Evolutionary conservation across 2,329 filamentous ascomycete genomes (phyloP), one percentile per base, ranked within the genome.

Genomic region (Alternaria consortialis): DNA sequence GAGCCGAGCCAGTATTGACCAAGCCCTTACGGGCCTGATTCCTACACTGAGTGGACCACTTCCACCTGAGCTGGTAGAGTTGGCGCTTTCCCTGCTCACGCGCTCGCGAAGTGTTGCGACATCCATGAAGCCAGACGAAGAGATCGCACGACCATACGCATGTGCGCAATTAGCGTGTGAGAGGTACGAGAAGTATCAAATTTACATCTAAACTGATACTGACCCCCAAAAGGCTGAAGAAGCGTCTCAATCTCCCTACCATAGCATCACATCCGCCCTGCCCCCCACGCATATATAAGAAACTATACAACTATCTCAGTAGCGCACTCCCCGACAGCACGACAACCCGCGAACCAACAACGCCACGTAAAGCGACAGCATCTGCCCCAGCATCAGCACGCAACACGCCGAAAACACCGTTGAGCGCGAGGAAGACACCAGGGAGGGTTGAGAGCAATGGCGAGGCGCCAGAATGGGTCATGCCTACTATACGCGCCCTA

Each of bases 241-340:
- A 70, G 29, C 72, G 71, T 15, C 70, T 78, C 56, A 78, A 78
- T 50, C 67, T 77, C 13, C 72, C 77, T 20, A 55, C 74, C 25
- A 76, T 79, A 29, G 57, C 71, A 9, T 74, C 76, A 12, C 76
- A 74, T 12, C 76, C 76, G 7, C 76, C 76, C 25, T 78, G 75
- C 36, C 75, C 76, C 4, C 75, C 76, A 3, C 76, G 74, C 25
- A 71, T 93, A 53, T 98, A 98, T 82, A 91, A 91, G 72, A 92
- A 92, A 60, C 84, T 98, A 37, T 95, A 94, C 77, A 83, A 83
- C 32, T 93, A 94, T 75, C 87, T 98, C 61, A 90, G 94, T 68
- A 88, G 87, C 56, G 89, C 90, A 40, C 83, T 98, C 5, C 84
- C 86, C 13, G 81, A 78, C 7, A 55, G 71, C 17, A 63, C 66